Conservation (phyloP, 2,329 filamentous ascomycete genomes). For the Penicillium sclerotiorum region DNA sequence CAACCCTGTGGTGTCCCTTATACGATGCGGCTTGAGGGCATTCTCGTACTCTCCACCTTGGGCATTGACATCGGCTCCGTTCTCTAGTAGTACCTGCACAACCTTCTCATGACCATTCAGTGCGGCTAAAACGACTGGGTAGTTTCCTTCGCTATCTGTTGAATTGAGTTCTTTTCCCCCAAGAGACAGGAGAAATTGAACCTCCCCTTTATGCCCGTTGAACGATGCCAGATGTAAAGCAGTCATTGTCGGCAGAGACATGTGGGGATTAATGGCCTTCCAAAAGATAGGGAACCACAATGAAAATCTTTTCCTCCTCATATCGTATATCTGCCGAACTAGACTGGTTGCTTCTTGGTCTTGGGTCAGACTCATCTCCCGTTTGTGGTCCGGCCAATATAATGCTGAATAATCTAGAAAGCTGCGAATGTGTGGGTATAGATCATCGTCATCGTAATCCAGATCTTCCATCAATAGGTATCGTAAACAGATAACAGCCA, state of each 20-base stretch:
- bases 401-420: slow-evolving; percentile 5
- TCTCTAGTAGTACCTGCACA: neutral
- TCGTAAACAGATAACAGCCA: slow-evolving; percentile 12
- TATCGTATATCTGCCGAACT: slow-evolving; percentile 6
- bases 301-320: neutral
- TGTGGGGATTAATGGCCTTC: neutral
- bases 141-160: neutral
- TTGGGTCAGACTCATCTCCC: neutral
- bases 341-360: neutral
- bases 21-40: neutral
- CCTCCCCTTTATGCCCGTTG: slow-evolving; percentile 6
- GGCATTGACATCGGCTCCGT: too few species aligned
- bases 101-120: slow-evolving; percentile 3
- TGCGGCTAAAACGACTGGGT: slow-evolving; percentile 6
- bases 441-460: neutral
- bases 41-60: too few species aligned
- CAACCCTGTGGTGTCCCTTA: neutral
- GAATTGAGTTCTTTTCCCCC: neutral
- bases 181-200: slow-evolving; percentile 1
- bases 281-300: slow-evolving; percentile 7
- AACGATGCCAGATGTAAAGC: slow-evolving; percentile 7
- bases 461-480: slow-evolving; percentile 13
- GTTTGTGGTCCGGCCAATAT: slow-evolving; percentile 10
- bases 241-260: neutral
- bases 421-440: neutral